Evolutionary conservation across 2,329 filamentous ascomycete genomes (phyloP).

Genomic region (Cadophora sp.): DNA sequence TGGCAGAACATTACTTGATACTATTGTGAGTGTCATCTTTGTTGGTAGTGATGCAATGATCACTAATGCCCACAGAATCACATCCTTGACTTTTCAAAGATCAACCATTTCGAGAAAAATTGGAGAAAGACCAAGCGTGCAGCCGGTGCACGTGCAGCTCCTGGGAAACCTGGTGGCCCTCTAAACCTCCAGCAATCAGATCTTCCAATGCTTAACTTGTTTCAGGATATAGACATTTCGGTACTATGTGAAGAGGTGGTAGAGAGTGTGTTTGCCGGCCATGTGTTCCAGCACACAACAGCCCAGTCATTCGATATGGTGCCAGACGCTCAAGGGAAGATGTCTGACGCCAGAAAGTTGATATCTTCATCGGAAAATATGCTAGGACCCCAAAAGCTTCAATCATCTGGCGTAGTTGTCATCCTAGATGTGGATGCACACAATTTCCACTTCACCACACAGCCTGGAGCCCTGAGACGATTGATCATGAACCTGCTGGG

Average conservation of each 20-base stretch:
- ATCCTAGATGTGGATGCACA: constrained; percentile 42
- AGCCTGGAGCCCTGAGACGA: constrained; percentile 58
- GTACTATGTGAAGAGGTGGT: constrained; percentile 46
- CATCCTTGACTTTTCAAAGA: constrained; percentile 51
- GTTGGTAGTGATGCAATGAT: neutral
- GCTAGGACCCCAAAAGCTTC: constrained; percentile 16
- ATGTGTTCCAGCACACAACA: constrained; percentile 44
- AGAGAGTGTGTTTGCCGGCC: constrained; percentile 46
- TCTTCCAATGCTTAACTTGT: constrained; percentile 46
- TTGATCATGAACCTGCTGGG: constrained; percentile 69
- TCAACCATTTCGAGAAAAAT: constrained; percentile 45
- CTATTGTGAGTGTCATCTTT: constrained; percentile 41
- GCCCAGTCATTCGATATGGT: constrained; percentile 45
- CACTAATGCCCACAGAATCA: constrained; percentile 44
- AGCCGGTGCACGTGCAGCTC: constrained; percentile 18
- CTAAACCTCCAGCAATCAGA: constrained; percentile 40
- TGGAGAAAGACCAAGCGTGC: constrained; percentile 41
- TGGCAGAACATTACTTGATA: constrained; percentile 49
- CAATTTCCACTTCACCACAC: constrained; percentile 52
- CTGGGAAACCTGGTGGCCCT: constrained; percentile 17
- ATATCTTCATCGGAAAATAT: constrained; percentile 22
- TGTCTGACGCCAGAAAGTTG: constrained; percentile 35
- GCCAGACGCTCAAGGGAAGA: constrained; percentile 36
- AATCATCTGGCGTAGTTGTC: constrained; percentile 39
- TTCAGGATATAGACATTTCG: constrained; percentile 45